These are phyloP conservation scores for Tetradesmus lagerheimii DNA, from an alignment of 139 green algal genomes.

Conservation along the genomic window DNA sequence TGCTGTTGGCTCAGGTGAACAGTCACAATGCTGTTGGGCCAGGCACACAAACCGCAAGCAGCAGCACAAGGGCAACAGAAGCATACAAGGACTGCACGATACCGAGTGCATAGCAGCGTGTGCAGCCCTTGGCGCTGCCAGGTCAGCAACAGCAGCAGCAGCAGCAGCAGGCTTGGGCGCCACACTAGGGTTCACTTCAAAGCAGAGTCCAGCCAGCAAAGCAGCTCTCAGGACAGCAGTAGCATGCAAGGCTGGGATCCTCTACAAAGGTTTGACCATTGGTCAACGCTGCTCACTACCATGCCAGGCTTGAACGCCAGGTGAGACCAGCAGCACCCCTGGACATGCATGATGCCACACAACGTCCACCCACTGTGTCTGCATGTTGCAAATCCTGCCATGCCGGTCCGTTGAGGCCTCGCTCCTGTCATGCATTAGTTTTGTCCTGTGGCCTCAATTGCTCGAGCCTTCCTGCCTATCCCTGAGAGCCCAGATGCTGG, in stretches of 20 bases:
- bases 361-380: too few relatives aligned
- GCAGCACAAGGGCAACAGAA: not conserved
- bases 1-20: not conserved
- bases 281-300: conserved; percentile 23
- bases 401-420: too few relatives aligned
- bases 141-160: not conserved
- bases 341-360: too few relatives aligned
- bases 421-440: too few relatives aligned
- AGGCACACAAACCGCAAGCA: not conserved
- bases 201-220: not conserved
- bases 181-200: not conserved
- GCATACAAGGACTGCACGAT: not conserved
- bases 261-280: not conserved
- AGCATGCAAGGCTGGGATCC: conserved; percentile 8
- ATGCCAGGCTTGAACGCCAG: conserved; percentile 29
- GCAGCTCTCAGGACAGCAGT: not conserved
- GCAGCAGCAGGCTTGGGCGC: not conserved
- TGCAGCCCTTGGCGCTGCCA: not conserved
- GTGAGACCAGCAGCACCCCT: not conserved
- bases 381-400: too few relatives aligned
- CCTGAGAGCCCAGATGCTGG: too few relatives aligned
- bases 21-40: not conserved
- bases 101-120: not conserved
- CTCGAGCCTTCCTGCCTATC: too few relatives aligned
- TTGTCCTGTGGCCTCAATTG: too few relatives aligned